Base-by-base conservation (phyloP, 805 yeast genomes). In the Brettanomyces nanus region DNA sequence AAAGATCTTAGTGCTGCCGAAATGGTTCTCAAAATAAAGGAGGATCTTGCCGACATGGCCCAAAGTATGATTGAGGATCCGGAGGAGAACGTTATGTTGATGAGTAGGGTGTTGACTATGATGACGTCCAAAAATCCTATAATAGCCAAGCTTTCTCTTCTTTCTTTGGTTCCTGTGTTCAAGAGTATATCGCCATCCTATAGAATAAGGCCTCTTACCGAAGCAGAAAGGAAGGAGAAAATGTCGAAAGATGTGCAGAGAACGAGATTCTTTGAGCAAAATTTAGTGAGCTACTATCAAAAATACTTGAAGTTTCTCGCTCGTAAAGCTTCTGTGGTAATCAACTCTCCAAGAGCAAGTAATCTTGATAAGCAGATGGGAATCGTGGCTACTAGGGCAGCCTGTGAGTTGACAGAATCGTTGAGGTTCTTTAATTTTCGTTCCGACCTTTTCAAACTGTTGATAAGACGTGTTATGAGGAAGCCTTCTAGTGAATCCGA, bases 101-200 rank as follows among this genome's bases (percentile, higher is more conserved):
- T 89, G 10, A 69, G 82, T 2, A 74, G 89, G 53, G 66, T 84
- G 35, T 64, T 84, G 37, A 75, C 71, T 47, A 81, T 83, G 86
- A 68, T 85, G 0, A 70, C 65, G 40, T 80, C 92, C 2, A 72
- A 70, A 47, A 78, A 81, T 47, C 65, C 73, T 39, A 80, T 71
- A 51, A 77, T 84, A 2, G 64, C 77, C 27, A 82, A 83, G 58
- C 66, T 87, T 38, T 73, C 95, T 1, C 63, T 87, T 43, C 63
- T 86, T 44, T 80, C 97, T 0, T 68, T 89, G 43, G 80, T 86
- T 3, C 85, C 94, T 0, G 84, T 86, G 3, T 85, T 85, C 68
- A 85, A 85, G 49, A 73, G 81, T 39, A 73, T 92, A 33, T 78
- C 92, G 1, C 98, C 98, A 2, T 80, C 92, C 6, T 90, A 90